Conservation (phyloP, 2,329 filamentous ascomycete genomes). For the Biscogniauxia sp. region DNA sequence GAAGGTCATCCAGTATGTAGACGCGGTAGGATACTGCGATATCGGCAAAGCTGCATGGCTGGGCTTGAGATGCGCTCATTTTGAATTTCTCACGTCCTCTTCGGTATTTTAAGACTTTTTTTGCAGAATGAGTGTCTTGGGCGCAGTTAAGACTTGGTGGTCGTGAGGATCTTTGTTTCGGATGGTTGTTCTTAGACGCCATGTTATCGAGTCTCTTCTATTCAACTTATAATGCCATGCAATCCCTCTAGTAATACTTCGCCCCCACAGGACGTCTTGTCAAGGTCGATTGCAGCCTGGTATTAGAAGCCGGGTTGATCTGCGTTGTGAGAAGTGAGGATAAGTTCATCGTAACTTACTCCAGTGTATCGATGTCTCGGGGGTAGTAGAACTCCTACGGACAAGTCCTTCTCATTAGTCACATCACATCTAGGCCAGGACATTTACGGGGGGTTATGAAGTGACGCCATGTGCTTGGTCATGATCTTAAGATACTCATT, state of each 20-base stretch:
- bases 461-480: slow-evolving; percentile 7
- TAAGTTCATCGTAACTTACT: slow-evolving; percentile 8
- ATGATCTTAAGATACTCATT: slow-evolving; percentile 5
- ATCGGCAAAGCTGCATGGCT: slow-evolving; percentile 23
- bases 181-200: slow-evolving; percentile 9
- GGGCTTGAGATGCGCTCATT: slow-evolving; percentile 16
- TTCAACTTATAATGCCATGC: slow-evolving; percentile 13
- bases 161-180: slow-evolving; percentile 3
- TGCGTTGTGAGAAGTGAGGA: slow-evolving; percentile 6
- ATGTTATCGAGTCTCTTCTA: slow-evolving; percentile 9
- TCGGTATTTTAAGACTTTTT: background rate
- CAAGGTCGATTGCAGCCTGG: slow-evolving; percentile 6
- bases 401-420: slow-evolving; percentile 13
- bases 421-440: slow-evolving; percentile 9
- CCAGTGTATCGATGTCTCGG: slow-evolving; percentile 8
- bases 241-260: background rate
- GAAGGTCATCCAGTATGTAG: slow-evolving; percentile 27
- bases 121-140: slow-evolving; percentile 2
- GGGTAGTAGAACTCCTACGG: slow-evolving; percentile 6
- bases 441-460: slow-evolving; percentile 8
- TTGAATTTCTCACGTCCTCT: slow-evolving; percentile 5
- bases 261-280: slow-evolving; percentile 10
- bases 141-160: slow-evolving; percentile 3
- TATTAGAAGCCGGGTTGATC: slow-evolving; percentile 5
- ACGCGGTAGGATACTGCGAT: slow-evolving; percentile 26